Conservation (phyloP, 805 yeast genomes). For the Zygotorulaspora sp. region DNA sequence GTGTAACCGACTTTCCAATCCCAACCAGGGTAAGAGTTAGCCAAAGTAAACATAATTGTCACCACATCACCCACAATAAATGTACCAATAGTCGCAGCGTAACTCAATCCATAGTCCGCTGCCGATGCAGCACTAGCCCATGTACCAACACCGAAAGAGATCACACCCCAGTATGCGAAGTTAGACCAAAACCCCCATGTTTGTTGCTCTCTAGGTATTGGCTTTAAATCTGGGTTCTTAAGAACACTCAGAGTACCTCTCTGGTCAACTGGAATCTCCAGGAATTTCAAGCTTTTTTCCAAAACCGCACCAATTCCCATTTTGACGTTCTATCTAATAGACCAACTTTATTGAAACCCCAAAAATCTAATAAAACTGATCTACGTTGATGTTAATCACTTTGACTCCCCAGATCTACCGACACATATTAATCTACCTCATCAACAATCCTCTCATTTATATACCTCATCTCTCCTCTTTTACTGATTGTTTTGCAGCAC, state of each 20-base stretch:
- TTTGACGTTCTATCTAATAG: too few species aligned
- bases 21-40: slow-evolving; percentile 46
- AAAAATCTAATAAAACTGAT: too few species aligned
- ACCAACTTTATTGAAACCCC: too few species aligned
- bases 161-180: slow-evolving; percentile 44
- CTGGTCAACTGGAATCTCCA: slow-evolving; percentile 34
- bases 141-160: slow-evolving; percentile 43
- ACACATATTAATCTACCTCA: too few species aligned
- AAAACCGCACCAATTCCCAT: not conserved
- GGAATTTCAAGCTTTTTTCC: slow-evolving; percentile 13
- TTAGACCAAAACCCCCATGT: slow-evolving; percentile 41
- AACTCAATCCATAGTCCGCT: slow-evolving; percentile 42
- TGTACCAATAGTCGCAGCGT: slow-evolving; percentile 44
- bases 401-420: too few species aligned
- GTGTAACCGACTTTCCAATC: slow-evolving; percentile 50
- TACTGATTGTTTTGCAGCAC: not conserved
- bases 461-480: not conserved
- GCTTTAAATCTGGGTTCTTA: slow-evolving; percentile 35
- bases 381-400: too few species aligned
- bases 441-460: too few species aligned
- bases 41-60: slow-evolving; percentile 41
- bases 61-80: slow-evolving; percentile 45
- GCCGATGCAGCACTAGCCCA: slow-evolving; percentile 46
- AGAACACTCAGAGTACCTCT: slow-evolving; percentile 31
- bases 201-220: slow-evolving; percentile 28